phyloP scores from a whole-genome alignment of 2,329 filamentous ascomycete species.

The Colletotrichum sidae region DNA sequence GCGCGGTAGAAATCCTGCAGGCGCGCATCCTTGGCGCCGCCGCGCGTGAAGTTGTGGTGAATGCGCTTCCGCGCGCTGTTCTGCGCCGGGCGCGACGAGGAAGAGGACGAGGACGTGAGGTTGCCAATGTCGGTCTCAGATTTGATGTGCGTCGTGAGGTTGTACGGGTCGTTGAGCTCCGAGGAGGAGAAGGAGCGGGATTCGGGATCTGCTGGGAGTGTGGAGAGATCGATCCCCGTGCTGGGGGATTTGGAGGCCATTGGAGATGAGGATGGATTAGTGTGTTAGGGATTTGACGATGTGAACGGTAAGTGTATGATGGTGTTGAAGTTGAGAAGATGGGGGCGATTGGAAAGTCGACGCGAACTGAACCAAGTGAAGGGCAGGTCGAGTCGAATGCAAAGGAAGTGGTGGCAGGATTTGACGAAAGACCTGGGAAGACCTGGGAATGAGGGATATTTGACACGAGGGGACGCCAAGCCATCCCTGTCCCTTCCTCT shows the following conservation, averaged over 20 bases:
- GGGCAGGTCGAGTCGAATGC: slow-evolving; percentile 22
- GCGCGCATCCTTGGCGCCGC: slow-evolving; percentile 58
- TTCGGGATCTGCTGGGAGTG: slow-evolving; percentile 24
- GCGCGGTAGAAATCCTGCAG: slow-evolving; percentile 86
- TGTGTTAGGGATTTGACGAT: background rate
- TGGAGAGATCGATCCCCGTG: slow-evolving; percentile 18
- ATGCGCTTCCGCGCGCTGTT: slow-evolving; percentile 82
- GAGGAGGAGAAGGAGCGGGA: slow-evolving; percentile 30
- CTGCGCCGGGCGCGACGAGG: slow-evolving; percentile 72
- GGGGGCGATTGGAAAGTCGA: slow-evolving; percentile 25
- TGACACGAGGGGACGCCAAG: slow-evolving; percentile 18
- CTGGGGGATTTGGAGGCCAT: background rate
- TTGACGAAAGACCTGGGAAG: slow-evolving; percentile 5
- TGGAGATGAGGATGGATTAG: background rate
- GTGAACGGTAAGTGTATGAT: background rate
- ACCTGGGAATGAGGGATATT: slow-evolving; percentile 14
- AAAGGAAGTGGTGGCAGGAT: slow-evolving; percentile 1
- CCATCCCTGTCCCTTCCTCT: slow-evolving; percentile 1
- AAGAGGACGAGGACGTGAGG: too few relatives aligned
- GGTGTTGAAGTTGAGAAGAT: slow-evolving; percentile 2
- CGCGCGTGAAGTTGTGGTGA: slow-evolving; percentile 38
- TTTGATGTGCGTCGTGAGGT: slow-evolving; percentile 82
- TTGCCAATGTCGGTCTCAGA: slow-evolving; percentile 76
- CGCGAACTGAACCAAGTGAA: background rate
- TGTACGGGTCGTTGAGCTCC: slow-evolving; percentile 77